Base-by-base conservation (phyloP, 2,329 filamentous ascomycete species). In the Penicillium verrucosum region DNA sequence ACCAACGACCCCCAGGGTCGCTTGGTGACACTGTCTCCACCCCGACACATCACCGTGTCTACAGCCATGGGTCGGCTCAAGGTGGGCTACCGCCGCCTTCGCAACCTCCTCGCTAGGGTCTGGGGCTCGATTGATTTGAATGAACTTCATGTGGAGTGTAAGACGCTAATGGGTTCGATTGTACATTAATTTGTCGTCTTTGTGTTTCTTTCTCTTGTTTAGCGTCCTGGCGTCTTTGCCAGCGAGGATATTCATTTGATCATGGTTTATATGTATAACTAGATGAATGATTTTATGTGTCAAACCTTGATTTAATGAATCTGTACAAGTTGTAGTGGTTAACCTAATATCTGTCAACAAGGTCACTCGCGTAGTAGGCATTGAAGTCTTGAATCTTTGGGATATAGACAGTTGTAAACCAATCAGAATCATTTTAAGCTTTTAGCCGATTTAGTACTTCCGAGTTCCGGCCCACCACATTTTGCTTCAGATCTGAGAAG, bases 51-150 rank as follows among this genome's bases (percentile, higher is more conserved):
- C 71, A 75, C 51, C 70, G 73, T 18, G 73, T 70, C 8, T 75
- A 74, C 60, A 75, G 73, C 41, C 73, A 75, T 53, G 70, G 73
- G 10, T 72, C 70, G 3, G 63, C 64, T 52, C 54, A 66, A 25
- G 68, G 70, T 6, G 61, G 63, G n/a, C 60, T 67, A 42, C 65
- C 68, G 10, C 69, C 66, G 9, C 62, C 66, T 32, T 68, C 69
- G 23, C 65, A 67, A 9, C 64, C 57, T 10, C 65, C 67, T 59
- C 70, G 69, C 36, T 65, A 62, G 36, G 25, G 34, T 40, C 18
- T 18, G 12, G n/a, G 51, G 42, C 27, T 38, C 25, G 36, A 27
- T 47, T 43, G 12, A 21, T 51, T 46, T 40, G 12, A 50, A 46
- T 14, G 41, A 30, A 30, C 4, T 44, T 37, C 27, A 36, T 34